These are phyloP conservation scores for Trichoderma sp. DNA, from an alignment of 2,329 filamentous ascomycete genomes.

Conservation along the genomic window DNA sequence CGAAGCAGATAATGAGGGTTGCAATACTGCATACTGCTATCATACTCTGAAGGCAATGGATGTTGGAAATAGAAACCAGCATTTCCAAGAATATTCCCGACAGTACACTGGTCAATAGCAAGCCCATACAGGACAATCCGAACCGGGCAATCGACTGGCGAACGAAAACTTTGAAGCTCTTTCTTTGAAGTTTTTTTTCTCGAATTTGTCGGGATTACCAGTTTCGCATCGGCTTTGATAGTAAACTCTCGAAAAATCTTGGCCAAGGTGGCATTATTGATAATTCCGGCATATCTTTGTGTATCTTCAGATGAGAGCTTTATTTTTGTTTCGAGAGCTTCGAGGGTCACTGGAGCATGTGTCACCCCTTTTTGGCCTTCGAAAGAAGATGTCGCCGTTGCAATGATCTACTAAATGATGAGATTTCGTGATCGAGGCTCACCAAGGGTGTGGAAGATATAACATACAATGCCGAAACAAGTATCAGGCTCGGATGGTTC, in stretches of 20 bases:
- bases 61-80: not conserved
- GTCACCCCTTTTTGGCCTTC: not conserved
- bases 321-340: not conserved
- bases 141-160: not conserved
- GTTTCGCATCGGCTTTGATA: not conserved
- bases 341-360: not conserved
- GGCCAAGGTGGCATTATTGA: not conserved
- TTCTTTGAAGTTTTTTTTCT: not conserved
- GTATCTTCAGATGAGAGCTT: not conserved
- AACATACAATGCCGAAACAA: not conserved
- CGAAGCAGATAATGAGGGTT: constrained; percentile 1
- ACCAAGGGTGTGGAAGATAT: not conserved
- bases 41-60: not conserved
- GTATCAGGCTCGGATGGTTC: not conserved
- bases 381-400: not conserved
- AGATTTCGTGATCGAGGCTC: not conserved
- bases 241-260: not conserved
- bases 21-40: not conserved
- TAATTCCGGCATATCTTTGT: not conserved
- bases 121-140: not conserved
- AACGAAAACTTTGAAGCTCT: accelerated
- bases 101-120: not conserved
- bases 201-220: not conserved
- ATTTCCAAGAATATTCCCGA: not conserved
- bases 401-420: not conserved